phyloP scores from a whole-genome alignment of 1,284 basidiomycete species.

The Ustilago sp. region DNA sequence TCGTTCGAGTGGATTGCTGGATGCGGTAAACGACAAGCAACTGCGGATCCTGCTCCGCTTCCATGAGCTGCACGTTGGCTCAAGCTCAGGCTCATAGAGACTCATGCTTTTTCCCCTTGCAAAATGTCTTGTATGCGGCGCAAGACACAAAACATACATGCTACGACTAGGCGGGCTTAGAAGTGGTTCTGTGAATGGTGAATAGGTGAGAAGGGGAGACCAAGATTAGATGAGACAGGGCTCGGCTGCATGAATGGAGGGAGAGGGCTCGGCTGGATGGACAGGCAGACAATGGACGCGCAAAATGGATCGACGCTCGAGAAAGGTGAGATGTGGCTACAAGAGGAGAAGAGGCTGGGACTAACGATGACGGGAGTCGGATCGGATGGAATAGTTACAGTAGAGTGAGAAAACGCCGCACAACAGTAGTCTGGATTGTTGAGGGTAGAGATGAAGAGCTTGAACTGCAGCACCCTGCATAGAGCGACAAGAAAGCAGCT shows the following conservation, averaged over 20 bases:
- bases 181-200: neutral
- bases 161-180: neutral
- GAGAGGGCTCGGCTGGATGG: conserved; percentile 10
- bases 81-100: neutral
- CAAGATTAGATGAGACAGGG: conserved; percentile 20
- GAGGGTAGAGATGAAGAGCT: conserved; percentile 2
- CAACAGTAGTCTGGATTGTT: too few relatives aligned
- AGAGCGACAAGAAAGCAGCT: neutral
- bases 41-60: conserved; percentile 9
- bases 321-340: neutral
- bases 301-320: neutral
- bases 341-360: neutral
- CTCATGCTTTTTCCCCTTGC: too few relatives aligned
- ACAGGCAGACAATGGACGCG: neutral
- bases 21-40: conserved; percentile 4
- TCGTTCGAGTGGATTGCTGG: conserved; percentile 3
- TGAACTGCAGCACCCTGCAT: conserved; percentile 22
- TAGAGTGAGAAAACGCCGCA: conserved; percentile 6
- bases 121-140: too few relatives aligned
- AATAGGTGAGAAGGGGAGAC: neutral
- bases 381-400: neutral
- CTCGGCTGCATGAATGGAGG: conserved; percentile 12
- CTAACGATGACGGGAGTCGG: conserved; percentile 5
- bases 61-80: neutral
- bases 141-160: too few relatives aligned